These are phyloP conservation scores for Phialophora verrucosa DNA, from an alignment of 2,329 filamentous ascomycete species.

Conservation along the genomic window DNA sequence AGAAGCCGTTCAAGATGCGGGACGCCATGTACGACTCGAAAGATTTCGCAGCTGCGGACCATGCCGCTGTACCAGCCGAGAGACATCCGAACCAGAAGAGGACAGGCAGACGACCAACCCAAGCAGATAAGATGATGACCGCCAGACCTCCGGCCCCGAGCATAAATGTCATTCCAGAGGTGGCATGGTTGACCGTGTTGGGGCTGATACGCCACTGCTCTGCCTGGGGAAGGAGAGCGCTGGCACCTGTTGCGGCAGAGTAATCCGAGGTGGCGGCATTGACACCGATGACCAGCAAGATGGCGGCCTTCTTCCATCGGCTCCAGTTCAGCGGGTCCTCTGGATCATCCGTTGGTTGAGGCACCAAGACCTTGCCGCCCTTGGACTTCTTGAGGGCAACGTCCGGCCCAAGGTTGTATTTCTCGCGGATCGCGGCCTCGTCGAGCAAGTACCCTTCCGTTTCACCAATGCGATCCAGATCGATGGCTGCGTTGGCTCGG, in stretches of 20 bases:
- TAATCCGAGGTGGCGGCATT: conserved; percentile 58
- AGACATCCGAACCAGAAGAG: conserved; percentile 46
- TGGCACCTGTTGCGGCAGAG: conserved; percentile 54
- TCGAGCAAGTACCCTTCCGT: conserved; percentile 40
- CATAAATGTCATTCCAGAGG: conserved; percentile 57
- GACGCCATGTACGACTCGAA: conserved; percentile 58
- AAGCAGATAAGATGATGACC: conserved; percentile 50
- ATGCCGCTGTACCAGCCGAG: conserved; percentile 42
- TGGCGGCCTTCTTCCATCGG: conserved; percentile 55
- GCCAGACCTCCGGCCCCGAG: conserved; percentile 51
- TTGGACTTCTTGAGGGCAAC: conserved; percentile 46
- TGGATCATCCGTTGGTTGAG: conserved; percentile 59
- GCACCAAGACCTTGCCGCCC: conserved; percentile 57
- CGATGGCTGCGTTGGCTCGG: conserved; percentile 22
- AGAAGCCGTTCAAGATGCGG: conserved; percentile 56
- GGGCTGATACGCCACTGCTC: conserved; percentile 56
- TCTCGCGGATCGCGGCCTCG: conserved; percentile 33
- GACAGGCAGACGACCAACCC: conserved; percentile 53
- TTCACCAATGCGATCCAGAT: conserved; percentile 40
- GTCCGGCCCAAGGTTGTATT: conserved; percentile 36
- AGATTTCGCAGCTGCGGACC: conserved; percentile 54
- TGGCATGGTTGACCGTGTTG: conserved; percentile 58
- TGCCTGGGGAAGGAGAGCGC: conserved; percentile 53
- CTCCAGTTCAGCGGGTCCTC: conserved; percentile 63
- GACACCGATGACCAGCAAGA: conserved; percentile 56